These are phyloP conservation scores for Eucalyptus erythrocorys DNA, from an alignment of 345 rosid species.

Conservation along the genomic window DNA sequence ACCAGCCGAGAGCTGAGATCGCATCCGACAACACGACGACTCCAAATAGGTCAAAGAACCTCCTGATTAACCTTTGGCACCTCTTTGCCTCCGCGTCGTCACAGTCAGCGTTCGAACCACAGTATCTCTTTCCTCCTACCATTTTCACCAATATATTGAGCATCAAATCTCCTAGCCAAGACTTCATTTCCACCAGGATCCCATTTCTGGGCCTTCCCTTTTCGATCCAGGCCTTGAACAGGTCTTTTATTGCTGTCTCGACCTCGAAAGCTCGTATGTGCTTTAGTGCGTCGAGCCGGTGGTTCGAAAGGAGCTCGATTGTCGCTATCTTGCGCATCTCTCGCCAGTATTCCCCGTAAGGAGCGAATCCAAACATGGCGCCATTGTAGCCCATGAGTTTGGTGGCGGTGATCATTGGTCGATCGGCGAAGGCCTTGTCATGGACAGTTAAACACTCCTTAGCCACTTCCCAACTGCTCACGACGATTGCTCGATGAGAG, in stretches of 20 bases:
- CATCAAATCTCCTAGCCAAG: slow-evolving; percentile 17
- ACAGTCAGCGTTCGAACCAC: not conserved
- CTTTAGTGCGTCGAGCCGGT: slow-evolving; percentile 9
- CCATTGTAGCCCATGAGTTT: slow-evolving; percentile 9
- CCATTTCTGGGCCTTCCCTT: not conserved
- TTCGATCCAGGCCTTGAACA: not conserved
- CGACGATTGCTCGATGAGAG: slow-evolving; percentile 9
- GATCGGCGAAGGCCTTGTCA: slow-evolving; percentile 10
- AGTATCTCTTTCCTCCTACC: slow-evolving; percentile 17
- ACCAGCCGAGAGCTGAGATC: slow-evolving; percentile 23
- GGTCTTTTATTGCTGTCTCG: not conserved
- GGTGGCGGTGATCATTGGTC: slow-evolving; percentile 9
- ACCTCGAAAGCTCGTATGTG: slow-evolving; percentile 13
- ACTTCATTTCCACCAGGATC: slow-evolving; percentile 15
- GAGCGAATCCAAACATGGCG: slow-evolving; percentile 31
- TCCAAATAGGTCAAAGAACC: slow-evolving; percentile 6
- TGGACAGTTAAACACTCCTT: slow-evolving; percentile 18
- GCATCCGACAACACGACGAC: slow-evolving; percentile 14
- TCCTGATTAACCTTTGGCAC: not conserved
- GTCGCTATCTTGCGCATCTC: slow-evolving; percentile 16
- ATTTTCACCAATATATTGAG: slow-evolving; percentile 4
- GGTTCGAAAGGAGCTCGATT: slow-evolving; percentile 14
- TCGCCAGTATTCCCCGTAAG: slow-evolving; percentile 24
- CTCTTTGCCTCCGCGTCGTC: not conserved
- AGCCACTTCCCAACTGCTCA: slow-evolving; percentile 12